Conservation (phyloP, 2,329 filamentous ascomycete genomes). For the Aphanoascus verrucosus region DNA sequence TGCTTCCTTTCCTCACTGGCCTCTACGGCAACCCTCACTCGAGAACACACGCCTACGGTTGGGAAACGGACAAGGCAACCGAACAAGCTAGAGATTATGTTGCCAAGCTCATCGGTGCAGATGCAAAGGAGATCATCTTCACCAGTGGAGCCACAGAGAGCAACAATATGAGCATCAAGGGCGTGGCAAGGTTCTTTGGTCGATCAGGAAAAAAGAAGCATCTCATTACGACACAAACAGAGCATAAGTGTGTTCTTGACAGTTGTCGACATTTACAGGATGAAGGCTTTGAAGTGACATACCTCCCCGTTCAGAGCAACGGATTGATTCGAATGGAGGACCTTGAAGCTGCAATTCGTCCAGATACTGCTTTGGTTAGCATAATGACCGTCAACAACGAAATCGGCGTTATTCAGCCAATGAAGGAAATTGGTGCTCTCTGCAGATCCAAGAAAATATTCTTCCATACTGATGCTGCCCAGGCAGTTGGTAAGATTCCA, state of each 20-base stretch:
- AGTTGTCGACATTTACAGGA: slow-evolving; percentile 95
- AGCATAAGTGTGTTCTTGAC: slow-evolving; percentile 98
- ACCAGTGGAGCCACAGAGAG: slow-evolving; percentile 96
- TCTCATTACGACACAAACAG: slow-evolving; percentile 92
- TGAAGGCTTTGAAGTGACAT: slow-evolving; percentile 94
- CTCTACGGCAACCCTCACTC: slow-evolving; percentile 96
- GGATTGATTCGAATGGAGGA: slow-evolving; percentile 77
- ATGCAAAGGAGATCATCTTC: slow-evolving; percentile 97
- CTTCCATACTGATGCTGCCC: slow-evolving; percentile 94
- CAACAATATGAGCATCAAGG: slow-evolving; percentile 99
- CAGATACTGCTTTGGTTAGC: slow-evolving; percentile 84
- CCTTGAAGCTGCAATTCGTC: slow-evolving; percentile 77
- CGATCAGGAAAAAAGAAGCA: slow-evolving; percentile 93
- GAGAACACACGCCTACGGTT: slow-evolving; percentile 92
- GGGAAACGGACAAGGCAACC: slow-evolving; percentile 92
- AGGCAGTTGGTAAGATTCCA: slow-evolving; percentile 97
- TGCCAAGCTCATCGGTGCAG: slow-evolving; percentile 78
- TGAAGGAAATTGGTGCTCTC: slow-evolving; percentile 84
- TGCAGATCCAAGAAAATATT: slow-evolving; percentile 89
- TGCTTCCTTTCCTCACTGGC: slow-evolving; percentile 89
- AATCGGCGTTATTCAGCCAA: slow-evolving; percentile 95
- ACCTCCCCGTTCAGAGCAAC: slow-evolving; percentile 76
- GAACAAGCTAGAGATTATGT: slow-evolving; percentile 77
- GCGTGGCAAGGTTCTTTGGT: slow-evolving; percentile 90
- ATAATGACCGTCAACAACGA: slow-evolving; percentile 99